Conservation (phyloP, 805 yeast species). For the Wickerhamomyces silvicola region DNA sequence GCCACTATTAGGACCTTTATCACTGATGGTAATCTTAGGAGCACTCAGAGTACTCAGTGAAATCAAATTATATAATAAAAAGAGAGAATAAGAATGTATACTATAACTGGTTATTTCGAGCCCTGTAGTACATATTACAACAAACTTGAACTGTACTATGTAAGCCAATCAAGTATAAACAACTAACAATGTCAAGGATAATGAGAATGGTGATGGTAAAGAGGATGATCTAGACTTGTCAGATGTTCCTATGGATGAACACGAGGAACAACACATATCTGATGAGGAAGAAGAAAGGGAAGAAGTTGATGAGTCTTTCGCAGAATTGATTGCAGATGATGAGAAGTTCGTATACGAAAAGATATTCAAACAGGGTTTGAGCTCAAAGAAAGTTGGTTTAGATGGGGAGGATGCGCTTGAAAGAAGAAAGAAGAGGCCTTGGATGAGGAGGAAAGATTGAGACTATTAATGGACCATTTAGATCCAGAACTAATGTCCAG, state of each 20-base stretch:
- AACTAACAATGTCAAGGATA: too few species aligned
- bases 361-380: slow-evolving; percentile 10
- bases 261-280: background rate
- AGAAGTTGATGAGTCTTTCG: slow-evolving; percentile 5
- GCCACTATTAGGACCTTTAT: slow-evolving; percentile 84
- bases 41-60: slow-evolving; percentile 40
- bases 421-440: slow-evolving; percentile 24
- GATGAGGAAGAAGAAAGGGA: slow-evolving; percentile 8
- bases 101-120: too few species aligned
- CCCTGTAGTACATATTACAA: too few species aligned
- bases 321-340: slow-evolving; percentile 16
- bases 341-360: slow-evolving; percentile 11
- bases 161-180: too few species aligned
- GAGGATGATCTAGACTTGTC: slow-evolving; percentile 22
- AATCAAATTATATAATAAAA: slow-evolving; percentile 14
- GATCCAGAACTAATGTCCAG: slow-evolving; percentile 80
- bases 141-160: too few species aligned
- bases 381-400: slow-evolving; percentile 6
- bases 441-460: slow-evolving; percentile 49
- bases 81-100: slow-evolving; percentile 10
- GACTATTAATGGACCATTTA: slow-evolving; percentile 63
- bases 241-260: slow-evolving; percentile 24
- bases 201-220: too few species aligned
- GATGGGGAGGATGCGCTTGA: slow-evolving; percentile 22
- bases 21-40: slow-evolving; percentile 55